These are phyloP conservation scores for Phoma herbarum DNA, from an alignment of 2,329 filamentous ascomycete genomes.

Conservation along the genomic window DNA sequence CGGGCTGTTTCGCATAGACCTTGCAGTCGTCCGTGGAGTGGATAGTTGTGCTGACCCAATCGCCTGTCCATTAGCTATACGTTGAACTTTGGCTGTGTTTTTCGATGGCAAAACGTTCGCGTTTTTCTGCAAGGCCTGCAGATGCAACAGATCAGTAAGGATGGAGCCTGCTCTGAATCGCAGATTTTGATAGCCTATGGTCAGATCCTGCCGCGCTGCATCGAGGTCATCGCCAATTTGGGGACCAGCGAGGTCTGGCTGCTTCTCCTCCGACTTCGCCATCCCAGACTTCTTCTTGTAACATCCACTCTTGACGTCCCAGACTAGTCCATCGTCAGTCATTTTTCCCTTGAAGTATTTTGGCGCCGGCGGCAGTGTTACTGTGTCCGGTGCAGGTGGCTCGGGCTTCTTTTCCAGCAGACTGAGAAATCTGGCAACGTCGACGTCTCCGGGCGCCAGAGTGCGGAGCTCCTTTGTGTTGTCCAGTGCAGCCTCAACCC, in stretches of 20 bases:
- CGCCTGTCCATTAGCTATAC: conserved; percentile 28
- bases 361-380: background rate
- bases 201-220: conserved; percentile 33
- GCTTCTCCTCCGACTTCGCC: conserved; percentile 10
- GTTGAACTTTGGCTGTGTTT: conserved; percentile 30
- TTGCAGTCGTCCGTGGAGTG: conserved; percentile 37
- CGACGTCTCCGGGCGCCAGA: conserved; percentile 33
- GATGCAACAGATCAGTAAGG: conserved; percentile 36
- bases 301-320: conserved; percentile 23
- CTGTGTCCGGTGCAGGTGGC: conserved; percentile 25
- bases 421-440: conserved; percentile 33
- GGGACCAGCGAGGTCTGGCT: conserved; percentile 4
- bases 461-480: conserved; percentile 39
- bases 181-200: conserved; percentile 36
- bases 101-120: conserved; percentile 29
- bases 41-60: conserved; percentile 18
- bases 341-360: background rate
- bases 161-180: conserved; percentile 34
- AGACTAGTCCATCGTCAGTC: conserved; percentile 12
- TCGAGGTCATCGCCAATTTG: conserved; percentile 33
- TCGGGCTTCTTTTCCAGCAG: conserved; percentile 38
- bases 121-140: conserved; percentile 40
- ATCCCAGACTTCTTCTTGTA: conserved; percentile 19
- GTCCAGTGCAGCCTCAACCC: conserved; percentile 47
- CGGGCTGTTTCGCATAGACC: conserved; percentile 31